Percentiles rank a stretch among this genome's conserved stretches.
Evolutionary conservation across 176 grass and related monocot species (phyloP).

Genomic region (Melocanna baccifera): DNA sequence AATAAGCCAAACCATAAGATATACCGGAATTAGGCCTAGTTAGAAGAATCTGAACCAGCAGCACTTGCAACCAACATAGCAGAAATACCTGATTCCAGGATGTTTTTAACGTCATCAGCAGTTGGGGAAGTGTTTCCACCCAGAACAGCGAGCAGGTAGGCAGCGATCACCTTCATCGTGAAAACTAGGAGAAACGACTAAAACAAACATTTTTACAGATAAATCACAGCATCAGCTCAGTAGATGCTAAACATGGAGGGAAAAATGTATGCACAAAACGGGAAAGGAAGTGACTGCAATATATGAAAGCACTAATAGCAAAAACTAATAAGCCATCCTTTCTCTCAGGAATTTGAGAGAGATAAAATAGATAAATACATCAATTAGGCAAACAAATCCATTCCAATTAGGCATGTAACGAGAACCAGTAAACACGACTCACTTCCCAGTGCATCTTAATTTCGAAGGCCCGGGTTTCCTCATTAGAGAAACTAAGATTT

Average conservation of each 20-base stretch:
- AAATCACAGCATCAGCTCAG: neutral
- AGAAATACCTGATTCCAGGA: conserved; percentile 73
- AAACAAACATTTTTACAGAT: neutral
- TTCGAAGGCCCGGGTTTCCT: neutral
- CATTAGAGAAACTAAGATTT: neutral
- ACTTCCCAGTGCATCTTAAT: neutral
- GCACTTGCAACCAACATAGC: neutral
- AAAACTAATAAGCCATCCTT: neutral
- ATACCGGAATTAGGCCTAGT: neutral
- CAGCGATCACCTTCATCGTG: conserved; percentile 73
- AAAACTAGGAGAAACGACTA: neutral
- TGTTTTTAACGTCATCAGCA: conserved; percentile 57
- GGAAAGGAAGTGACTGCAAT: neutral
- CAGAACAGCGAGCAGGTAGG: conserved; percentile 59
- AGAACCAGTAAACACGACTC: neutral
- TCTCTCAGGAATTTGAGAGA: neutral
- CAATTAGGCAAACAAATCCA: neutral
- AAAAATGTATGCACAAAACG: neutral
- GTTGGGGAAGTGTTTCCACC: conserved; percentile 56
- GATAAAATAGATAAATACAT: neutral
- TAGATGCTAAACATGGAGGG: neutral
- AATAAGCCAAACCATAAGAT: neutral
- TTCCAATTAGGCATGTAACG: neutral
- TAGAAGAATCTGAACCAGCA: neutral
- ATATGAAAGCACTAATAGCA: neutral